phyloP scores from a whole-genome alignment of 768 basidiomycete genomes.

The Pleurotus pulmonarius region DNA sequence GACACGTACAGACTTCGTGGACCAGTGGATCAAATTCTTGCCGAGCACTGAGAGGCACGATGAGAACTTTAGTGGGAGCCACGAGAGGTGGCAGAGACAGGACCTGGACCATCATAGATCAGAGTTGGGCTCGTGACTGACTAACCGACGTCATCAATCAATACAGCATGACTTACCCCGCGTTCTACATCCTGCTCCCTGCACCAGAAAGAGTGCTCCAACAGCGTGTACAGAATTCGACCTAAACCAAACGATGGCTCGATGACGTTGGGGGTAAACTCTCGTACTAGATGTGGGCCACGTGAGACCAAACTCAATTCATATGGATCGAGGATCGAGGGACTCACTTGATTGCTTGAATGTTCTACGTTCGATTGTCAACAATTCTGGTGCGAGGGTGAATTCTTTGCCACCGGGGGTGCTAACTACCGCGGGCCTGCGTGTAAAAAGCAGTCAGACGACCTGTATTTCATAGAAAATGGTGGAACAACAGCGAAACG shows the following conservation, averaged over 20 bases:
- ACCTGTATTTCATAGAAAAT: not conserved
- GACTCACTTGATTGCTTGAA: slow-evolving; percentile 81
- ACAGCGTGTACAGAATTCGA: slow-evolving; percentile 87
- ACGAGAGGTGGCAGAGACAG: slow-evolving; percentile 86
- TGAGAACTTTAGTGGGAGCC: slow-evolving; percentile 95
- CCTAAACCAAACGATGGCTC: slow-evolving; percentile 98
- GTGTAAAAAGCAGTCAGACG: not conserved
- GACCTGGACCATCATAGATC: slow-evolving; percentile 45
- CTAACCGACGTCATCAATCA: not conserved
- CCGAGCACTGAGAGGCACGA: slow-evolving; percentile 88
- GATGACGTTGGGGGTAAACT: slow-evolving; percentile 96
- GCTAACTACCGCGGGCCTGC: slow-evolving; percentile 53
- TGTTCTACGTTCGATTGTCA: slow-evolving; percentile 79
- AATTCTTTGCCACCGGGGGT: slow-evolving; percentile 63
- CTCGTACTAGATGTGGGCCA: slow-evolving; percentile 60
- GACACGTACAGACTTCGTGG: slow-evolving; percentile 81
- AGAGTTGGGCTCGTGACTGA: slow-evolving; percentile 9
- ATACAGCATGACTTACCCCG: slow-evolving; percentile 52
- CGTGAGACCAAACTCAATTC: not conserved
- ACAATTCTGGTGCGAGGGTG: slow-evolving; percentile 63
- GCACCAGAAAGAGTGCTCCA: slow-evolving; percentile 96
- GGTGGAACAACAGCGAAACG: not conserved
- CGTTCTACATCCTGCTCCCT: slow-evolving; percentile 90
- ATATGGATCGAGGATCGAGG: not conserved
- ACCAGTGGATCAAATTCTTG: slow-evolving; percentile 83